phyloP scores from a whole-genome alignment of 2,329 filamentous ascomycete species.

The Spiromastix sp. region DNA sequence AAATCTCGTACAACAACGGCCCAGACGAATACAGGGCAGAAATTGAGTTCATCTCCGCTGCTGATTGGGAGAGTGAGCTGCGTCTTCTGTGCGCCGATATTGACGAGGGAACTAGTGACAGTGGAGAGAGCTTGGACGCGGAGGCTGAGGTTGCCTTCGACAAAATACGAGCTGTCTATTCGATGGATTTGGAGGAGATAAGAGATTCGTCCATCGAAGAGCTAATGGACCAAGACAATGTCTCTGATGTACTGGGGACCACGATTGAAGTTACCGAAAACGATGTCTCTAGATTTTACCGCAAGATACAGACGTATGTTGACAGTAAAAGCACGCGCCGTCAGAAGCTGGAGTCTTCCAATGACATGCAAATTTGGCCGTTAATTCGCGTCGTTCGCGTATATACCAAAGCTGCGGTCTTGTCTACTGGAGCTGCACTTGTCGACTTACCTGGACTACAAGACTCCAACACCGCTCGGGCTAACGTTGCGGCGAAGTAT shows the following conservation, averaged over 20 bases:
- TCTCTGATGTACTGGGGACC: constrained; percentile 38
- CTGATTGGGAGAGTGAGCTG: constrained; percentile 47
- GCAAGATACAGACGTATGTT: constrained; percentile 39
- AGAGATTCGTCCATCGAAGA: constrained; percentile 24
- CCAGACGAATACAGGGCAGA: constrained; percentile 42
- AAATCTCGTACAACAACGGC: constrained; percentile 47
- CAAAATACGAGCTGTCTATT: constrained; percentile 32
- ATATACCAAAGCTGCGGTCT: constrained; percentile 38
- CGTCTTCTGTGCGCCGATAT: constrained; percentile 33
- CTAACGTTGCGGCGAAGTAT: constrained; percentile 48
- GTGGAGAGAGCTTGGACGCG: constrained; percentile 34
- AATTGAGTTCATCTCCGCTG: constrained; percentile 45
- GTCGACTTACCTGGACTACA: constrained; percentile 51
- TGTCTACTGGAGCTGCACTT: constrained; percentile 45
- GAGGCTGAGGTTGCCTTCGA: constrained; percentile 34
- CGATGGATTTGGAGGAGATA: constrained; percentile 27
- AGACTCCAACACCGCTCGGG: constrained; percentile 50
- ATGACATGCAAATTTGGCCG: constrained; percentile 30
- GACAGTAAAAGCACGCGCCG: constrained; percentile 46
- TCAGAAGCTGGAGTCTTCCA: constrained; percentile 19
- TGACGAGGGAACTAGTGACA: constrained; percentile 24
- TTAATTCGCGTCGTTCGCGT: constrained; percentile 36
- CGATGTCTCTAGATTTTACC: constrained; percentile 33
- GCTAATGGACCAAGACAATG: constrained; percentile 32
- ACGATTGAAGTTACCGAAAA: constrained; percentile 31